Evolutionary conservation across 495 filamentous ascomycete species (phyloP), one percentile per base, ranked within the genome.

Genomic region (Pseudevernia furfuracea): DNA sequence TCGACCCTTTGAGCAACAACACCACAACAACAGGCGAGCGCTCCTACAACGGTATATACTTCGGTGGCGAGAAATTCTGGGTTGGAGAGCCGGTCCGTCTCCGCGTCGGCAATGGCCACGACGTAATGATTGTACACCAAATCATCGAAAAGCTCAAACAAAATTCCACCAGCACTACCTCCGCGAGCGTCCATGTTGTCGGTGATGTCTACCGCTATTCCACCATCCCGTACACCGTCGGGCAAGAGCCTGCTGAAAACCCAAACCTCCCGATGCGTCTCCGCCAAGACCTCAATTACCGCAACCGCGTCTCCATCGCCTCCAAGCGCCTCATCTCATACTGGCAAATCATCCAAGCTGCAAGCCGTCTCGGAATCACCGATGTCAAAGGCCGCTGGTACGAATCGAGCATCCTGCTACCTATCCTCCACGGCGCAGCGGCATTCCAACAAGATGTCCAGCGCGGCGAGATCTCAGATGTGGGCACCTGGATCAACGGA

Each of bases 361-460:
- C 68, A 39, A 60, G 68, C 30, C 74, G 67, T 30, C 67, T 78
- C 65, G 71, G 70, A 7, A 67, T 86, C 4, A 69, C 72, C n/a
- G 81, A 85, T 39, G 71, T 87, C 67, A 85, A 84, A 67, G 84
- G 84, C 9, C 76, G 84, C 19, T 87, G 84, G 84, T 87, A 87
- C 70, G 85, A 87, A 66, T 79, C 78, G 6, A 77, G 75, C 58
- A 67, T 80, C 5, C 69, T 86, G 5, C 75, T 83, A 12, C 81
- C 81, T 0, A 78, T 81, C 60, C 68, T 85, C 5, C 75, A 77
- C 32, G 75, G 72, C 23, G 61, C 52, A 12, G 67, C 65, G 0
- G 68, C 72, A 11, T 84, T 78, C 71, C 62, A 72, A 2, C 60
- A 72, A 9, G 70, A 75, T 36, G 62, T 79, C 9, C 66, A 70